phyloP scores from a whole-genome alignment of 768 basidiomycete species.

The Coprinellus micaceus region DNA sequence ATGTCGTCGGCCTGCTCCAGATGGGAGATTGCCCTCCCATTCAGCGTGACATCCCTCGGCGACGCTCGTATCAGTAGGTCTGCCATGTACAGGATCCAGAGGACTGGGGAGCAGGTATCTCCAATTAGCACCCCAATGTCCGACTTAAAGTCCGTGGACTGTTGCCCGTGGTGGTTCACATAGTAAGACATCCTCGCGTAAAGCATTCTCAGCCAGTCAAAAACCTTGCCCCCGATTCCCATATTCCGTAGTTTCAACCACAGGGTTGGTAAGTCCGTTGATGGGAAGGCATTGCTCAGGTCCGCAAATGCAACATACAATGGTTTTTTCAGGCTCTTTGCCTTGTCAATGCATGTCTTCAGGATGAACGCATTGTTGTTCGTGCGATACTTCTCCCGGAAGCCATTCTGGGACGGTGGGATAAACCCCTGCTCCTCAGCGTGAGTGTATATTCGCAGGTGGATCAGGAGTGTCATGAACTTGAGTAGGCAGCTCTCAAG shows the following conservation, averaged over 20 bases:
- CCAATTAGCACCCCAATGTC: too few species aligned
- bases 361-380: constrained; percentile 12
- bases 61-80: constrained; percentile 15
- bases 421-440: background rate
- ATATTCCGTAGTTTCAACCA: constrained; percentile 24
- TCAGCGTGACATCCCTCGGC: constrained; percentile 15
- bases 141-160: constrained; percentile 17
- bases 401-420: constrained; percentile 18
- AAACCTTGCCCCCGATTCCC: constrained; percentile 23
- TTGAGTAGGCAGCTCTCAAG: constrained; percentile 29
- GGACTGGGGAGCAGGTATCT: constrained; percentile 22
- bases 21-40: constrained; percentile 12
- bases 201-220: constrained; percentile 26
- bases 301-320: constrained; percentile 22
- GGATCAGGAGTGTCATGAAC: constrained; percentile 23
- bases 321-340: constrained; percentile 12
- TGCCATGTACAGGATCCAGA: constrained; percentile 24
- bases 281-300: constrained; percentile 34
- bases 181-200: constrained; percentile 20
- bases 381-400: constrained; percentile 13
- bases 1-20: constrained; percentile 27
- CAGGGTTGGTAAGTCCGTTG: constrained; percentile 25
- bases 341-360: constrained; percentile 18
- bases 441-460: constrained; percentile 6
- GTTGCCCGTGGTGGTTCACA: constrained; percentile 12